A percentile compares a stretch with the other conserved stretches of the same genome.
Conservation (phyloP, 306 rosid genomes). For the Canavalia ensiformis region DNA sequence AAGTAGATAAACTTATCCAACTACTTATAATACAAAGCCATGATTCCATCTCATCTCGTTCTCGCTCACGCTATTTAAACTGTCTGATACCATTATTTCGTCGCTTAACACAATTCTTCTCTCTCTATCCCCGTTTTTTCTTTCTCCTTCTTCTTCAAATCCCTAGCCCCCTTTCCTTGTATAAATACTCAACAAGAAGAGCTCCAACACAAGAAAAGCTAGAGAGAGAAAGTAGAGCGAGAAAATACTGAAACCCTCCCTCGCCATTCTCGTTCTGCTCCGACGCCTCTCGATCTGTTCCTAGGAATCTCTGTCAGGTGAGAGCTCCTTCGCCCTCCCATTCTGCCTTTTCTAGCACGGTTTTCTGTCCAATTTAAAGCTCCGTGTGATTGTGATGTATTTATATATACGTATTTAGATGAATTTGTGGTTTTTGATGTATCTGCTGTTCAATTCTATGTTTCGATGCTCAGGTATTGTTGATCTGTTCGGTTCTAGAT, state of each 20-base stretch:
- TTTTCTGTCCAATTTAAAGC: conserved; percentile 40
- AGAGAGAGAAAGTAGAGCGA: conserved; percentile 86
- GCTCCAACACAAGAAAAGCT: conserved; percentile 58
- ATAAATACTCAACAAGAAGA: conserved; percentile 78
- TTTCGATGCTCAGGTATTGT: conserved; percentile 57
- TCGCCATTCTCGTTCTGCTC: conserved; percentile 53
- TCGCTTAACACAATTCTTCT: conserved; percentile 59
- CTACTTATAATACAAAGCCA: conserved; percentile 30
- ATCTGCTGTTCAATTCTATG: conserved; percentile 47
- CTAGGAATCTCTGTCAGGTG: conserved; percentile 56
- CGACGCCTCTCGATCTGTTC: conserved; percentile 81
- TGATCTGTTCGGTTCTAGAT: conserved; percentile 71
- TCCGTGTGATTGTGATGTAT: conserved; percentile 36
- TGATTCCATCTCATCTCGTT: conserved; percentile 53
- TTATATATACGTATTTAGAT: not conserved
- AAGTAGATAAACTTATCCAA: fast-evolving
- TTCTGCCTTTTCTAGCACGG: conserved; percentile 28
- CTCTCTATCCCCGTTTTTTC: conserved; percentile 52
- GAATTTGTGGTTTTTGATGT: conserved; percentile 15
- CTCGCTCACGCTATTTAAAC: conserved; percentile 86
- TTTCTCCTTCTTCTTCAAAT: conserved; percentile 68
- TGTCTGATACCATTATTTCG: conserved; percentile 79
- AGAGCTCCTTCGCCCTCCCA: conserved; percentile 39
- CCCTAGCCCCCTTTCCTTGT: conserved; percentile 77
- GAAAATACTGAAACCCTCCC: conserved; percentile 58